Base-by-base conservation (phyloP, 805 yeast species). In the Kodamaea hsintzibuensis region DNA sequence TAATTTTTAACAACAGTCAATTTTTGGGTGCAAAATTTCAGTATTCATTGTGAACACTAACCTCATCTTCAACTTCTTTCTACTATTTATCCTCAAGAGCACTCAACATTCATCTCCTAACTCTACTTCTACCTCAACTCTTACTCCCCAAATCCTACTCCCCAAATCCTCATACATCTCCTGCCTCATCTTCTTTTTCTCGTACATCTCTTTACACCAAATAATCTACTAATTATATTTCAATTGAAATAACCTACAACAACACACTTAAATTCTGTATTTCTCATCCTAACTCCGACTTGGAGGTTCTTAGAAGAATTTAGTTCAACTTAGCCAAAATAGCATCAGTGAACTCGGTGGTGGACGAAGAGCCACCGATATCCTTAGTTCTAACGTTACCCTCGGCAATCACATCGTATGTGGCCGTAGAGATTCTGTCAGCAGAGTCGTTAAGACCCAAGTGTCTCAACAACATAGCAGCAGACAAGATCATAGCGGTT, bases 261-360 rank as follows among this genome's bases (percentile, higher is more conserved):
- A 9, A 8, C 10, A 9, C 35, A 30, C 35, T 8, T 30, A 30
- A 30, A 12, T 22, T 30, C 35, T 30, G 35, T 30, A 30, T 30
- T 30, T 12, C 25, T 22, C 35, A 30, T 30, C 35, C 35, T 30
- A 30, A 30, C 35, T 30, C 35, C 13, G 5, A 30, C 33, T 22
- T 22, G 25, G 25, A 22, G 25, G 6, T 22, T 22, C 25, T 22
- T 22, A 22, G 25, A 22, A 22, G 25, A 30, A 40, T 50, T 52
- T 64, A 67, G 63, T 73, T 71, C 67, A 91, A 83, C 76, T 88
- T 86, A 57, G 81, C 81, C 64, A 93, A 82, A 69, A 93, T 83
- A 56, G 98, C 98, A 62, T 86, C 82, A 63, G 99, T 93, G 81
- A 93, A 93, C 76, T 92, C 97, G 59, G 96, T 86, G 59, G 98